Base-by-base conservation (phyloP, 2,329 filamentous ascomycete genomes). In the Apiospora marii region DNA sequence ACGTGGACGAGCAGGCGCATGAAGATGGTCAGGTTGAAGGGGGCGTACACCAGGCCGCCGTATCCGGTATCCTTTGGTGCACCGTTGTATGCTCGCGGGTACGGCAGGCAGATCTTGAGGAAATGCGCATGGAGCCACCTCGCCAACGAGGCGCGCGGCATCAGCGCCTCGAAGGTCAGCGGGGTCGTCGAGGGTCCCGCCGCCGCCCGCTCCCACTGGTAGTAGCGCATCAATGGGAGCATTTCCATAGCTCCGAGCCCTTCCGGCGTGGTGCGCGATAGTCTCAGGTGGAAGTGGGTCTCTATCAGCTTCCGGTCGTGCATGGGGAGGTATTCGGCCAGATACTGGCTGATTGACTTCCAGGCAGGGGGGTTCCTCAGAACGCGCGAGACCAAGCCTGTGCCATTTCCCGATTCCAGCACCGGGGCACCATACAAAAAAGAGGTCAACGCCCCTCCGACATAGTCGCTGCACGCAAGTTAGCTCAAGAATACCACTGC, bases 271-370 rank as follows among this genome's bases (percentile, higher is more conserved):
- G n/a, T 53, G 49, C 3, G 0, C 24, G 49, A 53, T 1, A 53
- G 49, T 16, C 27, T 53, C 13, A 53, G 12, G 24, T 16, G 24
- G 3, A 53, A 53, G 13, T 53, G 49, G 12, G 76, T 73, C 4
- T 71, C 70, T 27, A 82, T 75, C 24, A 72, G 74, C 24, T 74
- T 43, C 22, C 67, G 72, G 67, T 81, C 74, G 27, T 77, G 49
- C 78, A 81, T 80, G 48, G 81, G 72, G 4, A 81, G 67, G 58
- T 80, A 78, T 68, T 81, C 79, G 4, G 79, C 72, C 68, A 79
- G 78, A 58, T 80, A 79, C 10, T 77, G 71, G 13, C 78, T 70
- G 68, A 79, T 74, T 27, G 68, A 71, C 0, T 73, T 34, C 73
- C 79, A 81, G 68, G 30, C n/a, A n/a, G 76, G 74, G 3, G 78